Conservation (phyloP, 257 asterid genomes). For the Salvia splendens region DNA sequence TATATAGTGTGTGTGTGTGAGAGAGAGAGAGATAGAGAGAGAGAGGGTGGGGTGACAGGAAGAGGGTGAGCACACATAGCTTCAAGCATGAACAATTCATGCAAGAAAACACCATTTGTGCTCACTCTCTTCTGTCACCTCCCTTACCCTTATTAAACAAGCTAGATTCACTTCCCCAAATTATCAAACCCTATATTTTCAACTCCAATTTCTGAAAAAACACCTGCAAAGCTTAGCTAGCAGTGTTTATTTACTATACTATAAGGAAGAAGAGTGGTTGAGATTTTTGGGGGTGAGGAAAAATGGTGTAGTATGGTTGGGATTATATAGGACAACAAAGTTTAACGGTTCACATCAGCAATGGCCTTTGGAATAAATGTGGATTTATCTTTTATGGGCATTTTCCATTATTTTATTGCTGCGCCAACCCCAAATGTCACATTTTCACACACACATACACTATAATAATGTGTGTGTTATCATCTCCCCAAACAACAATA, state of each 20-base stretch:
- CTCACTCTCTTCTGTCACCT: conserved; percentile 99
- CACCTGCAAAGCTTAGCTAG: background rate
- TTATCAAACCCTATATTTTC: too few relatives aligned
- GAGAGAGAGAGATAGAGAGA: conserved; percentile 12
- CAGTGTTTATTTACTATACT: background rate
- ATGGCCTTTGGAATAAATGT: conserved; percentile 56
- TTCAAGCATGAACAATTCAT: conserved; percentile 56
- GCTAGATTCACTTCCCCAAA: background rate
- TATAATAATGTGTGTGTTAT: conserved; percentile 4
- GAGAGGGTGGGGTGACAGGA: conserved; percentile 69
- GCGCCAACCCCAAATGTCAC: conserved; percentile 25
- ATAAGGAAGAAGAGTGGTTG: conserved; percentile 27
- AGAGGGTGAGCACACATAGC: conserved; percentile 90
- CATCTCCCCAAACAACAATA: conserved; percentile 19
- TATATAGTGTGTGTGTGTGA: background rate
- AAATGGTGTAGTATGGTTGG: conserved; percentile 35
- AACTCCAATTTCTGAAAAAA: background rate
- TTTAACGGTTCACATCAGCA: conserved; percentile 42
- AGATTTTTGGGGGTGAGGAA: conserved; percentile 45
- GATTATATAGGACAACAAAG: conserved; percentile 53
- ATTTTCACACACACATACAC: conserved; percentile 7
- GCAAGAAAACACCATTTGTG: conserved; percentile 87
- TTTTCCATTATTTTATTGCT: conserved; percentile 32
- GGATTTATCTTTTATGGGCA: conserved; percentile 51
- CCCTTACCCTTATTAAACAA: conserved; percentile 45